Evolutionary conservation across 75 land plant species (phyloP), one percentile per base, ranked within the genome.

Genomic region (Selaginella moellendorffii): DNA sequence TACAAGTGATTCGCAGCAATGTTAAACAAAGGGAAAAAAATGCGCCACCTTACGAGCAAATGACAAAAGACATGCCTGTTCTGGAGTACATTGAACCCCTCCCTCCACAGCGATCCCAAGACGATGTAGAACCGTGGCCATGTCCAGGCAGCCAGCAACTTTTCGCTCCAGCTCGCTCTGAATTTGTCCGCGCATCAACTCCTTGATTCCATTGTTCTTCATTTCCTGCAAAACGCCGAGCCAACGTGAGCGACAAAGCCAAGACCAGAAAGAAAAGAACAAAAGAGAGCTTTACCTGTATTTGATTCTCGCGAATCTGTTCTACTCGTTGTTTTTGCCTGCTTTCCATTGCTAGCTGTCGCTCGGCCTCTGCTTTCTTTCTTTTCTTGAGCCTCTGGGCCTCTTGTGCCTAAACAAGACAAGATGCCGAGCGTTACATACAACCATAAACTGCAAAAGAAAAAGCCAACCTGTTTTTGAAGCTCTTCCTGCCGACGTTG

Each of bases 221-320:
- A 77, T 81, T 68, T 86, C 87, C 96, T 90, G 82, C 46, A 36
- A n/a, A n/a, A n/a, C n/a, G n/a, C n/a, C n/a, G n/a, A n/a, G n/a
- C n/a, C n/a, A n/a, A n/a, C n/a, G n/a, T n/a, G n/a, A n/a, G n/a
- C n/a, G n/a, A n/a, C n/a, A n/a, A n/a, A n/a, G n/a, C n/a, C n/a
- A n/a, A n/a, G n/a, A n/a, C n/a, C n/a, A n/a, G n/a, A n/a, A n/a
- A n/a, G n/a, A n/a, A n/a, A n/a, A n/a, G n/a, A n/a, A n/a, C n/a
- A n/a, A n/a, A n/a, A 21, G 2, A 56, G 5, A 56, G 2, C 8
- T 2, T 8, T 53, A 90, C 97, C 97, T 87, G 76, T 63, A 76
- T 80, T 63, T 90, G 83, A 53, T 67, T 72, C 53, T 76, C 76
- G 30, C 93, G 75, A 10, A 87, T 71, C 69, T 90, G 88, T 68